Conservation (phyloP, 441 rosid species). For the Adansonia rubrostipa region DNA sequence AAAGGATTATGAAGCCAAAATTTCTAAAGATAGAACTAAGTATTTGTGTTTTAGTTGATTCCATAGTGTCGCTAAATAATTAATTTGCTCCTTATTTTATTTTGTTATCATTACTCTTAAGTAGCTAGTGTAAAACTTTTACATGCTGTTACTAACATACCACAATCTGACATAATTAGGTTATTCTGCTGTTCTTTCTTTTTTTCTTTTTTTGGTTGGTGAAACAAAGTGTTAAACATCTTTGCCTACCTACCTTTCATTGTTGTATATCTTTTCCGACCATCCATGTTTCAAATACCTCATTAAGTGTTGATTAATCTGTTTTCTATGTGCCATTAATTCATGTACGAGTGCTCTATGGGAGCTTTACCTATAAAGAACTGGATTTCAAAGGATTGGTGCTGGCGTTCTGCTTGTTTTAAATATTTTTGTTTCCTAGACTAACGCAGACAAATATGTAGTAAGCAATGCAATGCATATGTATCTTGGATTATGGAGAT, state of each 20-base stretch:
- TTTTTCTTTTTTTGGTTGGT: neutral
- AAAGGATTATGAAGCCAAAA: neutral
- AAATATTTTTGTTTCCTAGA: neutral
- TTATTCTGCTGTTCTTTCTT: too few species aligned
- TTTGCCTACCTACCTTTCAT: neutral
- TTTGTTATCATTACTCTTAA: neutral
- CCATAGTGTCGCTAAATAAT: neutral
- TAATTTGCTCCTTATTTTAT: neutral
- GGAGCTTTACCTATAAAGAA: neutral
- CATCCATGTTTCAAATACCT: neutral
- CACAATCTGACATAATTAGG: too few species aligned
- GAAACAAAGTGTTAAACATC: neutral
- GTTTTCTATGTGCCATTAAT: neutral
- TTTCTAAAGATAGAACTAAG: neutral
- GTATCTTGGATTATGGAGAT: neutral
- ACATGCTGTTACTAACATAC: neutral
- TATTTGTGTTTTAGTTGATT: neutral
- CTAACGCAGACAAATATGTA: neutral
- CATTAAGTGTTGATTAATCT: slow-evolving; percentile 16
- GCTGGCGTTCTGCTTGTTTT: neutral
- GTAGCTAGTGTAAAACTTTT: neutral
- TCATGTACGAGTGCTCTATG: neutral
- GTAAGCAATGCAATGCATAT: neutral
- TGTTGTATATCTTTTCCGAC: neutral
- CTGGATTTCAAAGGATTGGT: slow-evolving; percentile 16